Evolutionary conservation across 148 eudicot genomes (phyloP).

Genomic region (Tetragonia tetragonoides): DNA sequence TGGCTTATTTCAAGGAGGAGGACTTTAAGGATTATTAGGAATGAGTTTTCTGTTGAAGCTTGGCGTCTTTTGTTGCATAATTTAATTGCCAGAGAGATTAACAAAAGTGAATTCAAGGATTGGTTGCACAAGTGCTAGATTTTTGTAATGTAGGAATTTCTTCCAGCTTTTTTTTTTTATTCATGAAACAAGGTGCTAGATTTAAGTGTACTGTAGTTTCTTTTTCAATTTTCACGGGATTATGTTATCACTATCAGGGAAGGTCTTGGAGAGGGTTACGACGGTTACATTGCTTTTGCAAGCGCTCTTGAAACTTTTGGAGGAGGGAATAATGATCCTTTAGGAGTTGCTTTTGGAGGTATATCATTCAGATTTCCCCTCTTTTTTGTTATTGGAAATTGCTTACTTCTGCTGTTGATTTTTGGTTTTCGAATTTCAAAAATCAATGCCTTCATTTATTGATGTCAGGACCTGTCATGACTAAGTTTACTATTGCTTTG

Average conservation of each 20-base stretch:
- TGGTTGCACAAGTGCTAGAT: not conserved
- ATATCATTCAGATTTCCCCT: slow-evolving; percentile 15
- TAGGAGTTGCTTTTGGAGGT: slow-evolving; percentile 84
- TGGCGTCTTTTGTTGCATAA: not conserved
- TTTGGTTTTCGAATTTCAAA: not conserved
- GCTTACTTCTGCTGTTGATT: slow-evolving; percentile 3
- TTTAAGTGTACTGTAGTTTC: slow-evolving; percentile 7
- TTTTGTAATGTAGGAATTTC: slow-evolving; percentile 1
- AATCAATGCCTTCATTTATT: not conserved
- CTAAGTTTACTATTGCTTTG: slow-evolving; percentile 71
- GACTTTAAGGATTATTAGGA: not conserved
- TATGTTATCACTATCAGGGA: slow-evolving; percentile 48
- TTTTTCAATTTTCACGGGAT: slow-evolving; percentile 6
- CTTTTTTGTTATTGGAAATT: not conserved
- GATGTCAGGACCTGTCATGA: slow-evolving; percentile 76
- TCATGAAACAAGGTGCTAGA: slow-evolving; percentile 4
- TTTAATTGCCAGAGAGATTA: not conserved
- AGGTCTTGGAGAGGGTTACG: slow-evolving; percentile 94
- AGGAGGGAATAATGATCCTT: slow-evolving; percentile 74
- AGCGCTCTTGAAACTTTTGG: slow-evolving; percentile 73
- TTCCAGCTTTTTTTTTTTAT: not conserved
- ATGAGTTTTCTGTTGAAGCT: not conserved
- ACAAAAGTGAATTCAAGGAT: not conserved
- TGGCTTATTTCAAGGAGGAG: not conserved
- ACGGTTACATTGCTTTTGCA: slow-evolving; percentile 75